These are phyloP conservation scores for Alternaria gaisen DNA, from an alignment of 2,329 filamentous ascomycete genomes.

Conservation along the genomic window DNA sequence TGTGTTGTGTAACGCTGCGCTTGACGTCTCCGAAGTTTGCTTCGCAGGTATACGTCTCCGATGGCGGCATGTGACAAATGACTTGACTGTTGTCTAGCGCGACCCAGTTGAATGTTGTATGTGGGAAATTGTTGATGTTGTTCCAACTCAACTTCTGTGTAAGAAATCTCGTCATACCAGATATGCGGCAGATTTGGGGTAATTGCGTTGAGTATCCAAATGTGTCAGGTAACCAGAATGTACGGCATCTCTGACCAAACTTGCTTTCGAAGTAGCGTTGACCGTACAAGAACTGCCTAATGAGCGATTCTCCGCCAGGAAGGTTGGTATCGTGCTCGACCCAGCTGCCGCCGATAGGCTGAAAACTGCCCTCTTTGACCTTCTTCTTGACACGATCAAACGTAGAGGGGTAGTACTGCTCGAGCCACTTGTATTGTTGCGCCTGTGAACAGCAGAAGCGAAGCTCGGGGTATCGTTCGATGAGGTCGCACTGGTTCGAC, in stretches of 20 bases:
- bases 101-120: slow-evolving; percentile 99
- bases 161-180: slow-evolving; percentile 96
- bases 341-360: slow-evolving; percentile 97
- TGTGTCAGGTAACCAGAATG: slow-evolving; percentile 98
- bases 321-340: slow-evolving; percentile 99
- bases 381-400: slow-evolving; percentile 92
- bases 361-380: slow-evolving; percentile 88
- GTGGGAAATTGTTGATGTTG: slow-evolving; percentile 98
- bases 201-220: slow-evolving; percentile 97
- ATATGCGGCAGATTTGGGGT: slow-evolving; percentile 88
- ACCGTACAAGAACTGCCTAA: slow-evolving; percentile 93
- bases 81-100: slow-evolving; percentile 95
- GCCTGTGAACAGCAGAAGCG: slow-evolving; percentile 93
- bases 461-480: slow-evolving; percentile 94
- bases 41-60: slow-evolving; percentile 93
- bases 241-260: slow-evolving; percentile 86
- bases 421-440: slow-evolving; percentile 98
- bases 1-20: slow-evolving; percentile 89
- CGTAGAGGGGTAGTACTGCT: slow-evolving; percentile 84
- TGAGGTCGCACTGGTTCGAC: slow-evolving; percentile 94
- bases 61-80: slow-evolving; percentile 95
- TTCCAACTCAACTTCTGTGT: slow-evolving; percentile 99
- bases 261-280: slow-evolving; percentile 94
- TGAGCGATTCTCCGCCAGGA: slow-evolving; percentile 92
- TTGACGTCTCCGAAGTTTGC: slow-evolving; percentile 95